Base-by-base conservation (phyloP, 257 asterid species). In the Solanum tacnaense region DNA sequence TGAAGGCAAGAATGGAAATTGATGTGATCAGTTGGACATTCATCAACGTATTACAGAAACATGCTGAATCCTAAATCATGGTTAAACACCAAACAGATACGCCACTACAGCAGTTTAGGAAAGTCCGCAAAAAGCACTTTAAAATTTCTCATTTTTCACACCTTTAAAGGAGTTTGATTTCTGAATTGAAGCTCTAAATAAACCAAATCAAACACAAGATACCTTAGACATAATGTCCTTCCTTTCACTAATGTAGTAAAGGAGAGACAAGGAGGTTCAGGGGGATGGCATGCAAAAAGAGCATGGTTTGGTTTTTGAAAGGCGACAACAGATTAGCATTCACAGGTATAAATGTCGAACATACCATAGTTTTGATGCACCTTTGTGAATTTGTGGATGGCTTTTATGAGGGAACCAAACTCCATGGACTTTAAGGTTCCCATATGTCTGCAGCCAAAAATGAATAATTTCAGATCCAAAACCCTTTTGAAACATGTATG, bases 311-410 rank as follows among this genome's bases (percentile, higher is more conserved):
- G 67, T 16, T 79, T 44, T 8, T 4, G 67, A 79, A 9, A 79
- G 31, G 85, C 1, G 60, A 79, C 25, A 79, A 35, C 35, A 25
- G 25, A 44, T 15, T 38, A 78, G n/a, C 84, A 39, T 41, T 78
- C 67, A 9, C 85, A 79, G 7, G 27, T 16, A 44, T 27, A 44
- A 79, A 79, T 79, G 67, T 46, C 1, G 5, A 16, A 49, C 91
- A 71, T 91, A 92, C 94, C 94, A 88, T 90, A 95, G 92, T 97
- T 97, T 89, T 97, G 99, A 76, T 73, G 95, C 88, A 97, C 98
- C 91, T 49, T 91, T 13, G 98, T 94, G 93, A 92, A 97, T 94
- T 91, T 92, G 87, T 87, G 91, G 73, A 97, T 92, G 91, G 98
- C 98, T 89, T 96, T 96, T 32, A 93, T 58, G 52, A 97, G 95